Evolutionary conservation across 768 basidiomycete genomes (phyloP), one percentile per base, ranked within the genome.

Genomic region (Boletus sensibilis): DNA sequence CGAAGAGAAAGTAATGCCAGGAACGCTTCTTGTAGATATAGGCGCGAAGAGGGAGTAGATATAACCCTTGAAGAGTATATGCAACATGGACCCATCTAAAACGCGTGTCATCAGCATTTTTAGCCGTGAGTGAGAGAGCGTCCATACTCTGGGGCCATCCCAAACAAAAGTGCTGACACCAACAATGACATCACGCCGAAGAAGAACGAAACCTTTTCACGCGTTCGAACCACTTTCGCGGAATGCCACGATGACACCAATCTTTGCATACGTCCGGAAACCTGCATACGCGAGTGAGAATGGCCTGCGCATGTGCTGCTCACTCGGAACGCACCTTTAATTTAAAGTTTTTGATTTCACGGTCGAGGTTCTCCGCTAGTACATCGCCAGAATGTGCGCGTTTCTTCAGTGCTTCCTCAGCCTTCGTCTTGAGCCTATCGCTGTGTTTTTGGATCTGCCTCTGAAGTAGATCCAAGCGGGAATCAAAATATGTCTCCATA

Each of bases 1-100:
- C 90, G 72, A 92, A 93, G 40, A 94, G 81, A 77, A 95, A 96
- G 73, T 96, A 97, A 71, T 97, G 94, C 86, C 90, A 98, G 7
- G 83, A 81, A 53, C 92, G 90, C 69, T 89, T 86, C 81, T 97
- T 97, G 81, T 98, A 98, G 23, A 73, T 81, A 73, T 89, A 97
- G 7, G 79, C 81, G 38, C 96, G 90, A 12, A 88, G 74, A 1
- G 95, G 94, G 7, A 97, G 82, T 49, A 96, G 87, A 68, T 87
- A 88, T 35, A 85, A 72, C 23, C 82, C 82, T 68, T 90, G 90
- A 1, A 86, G 66, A 1, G 94, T 93, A 71, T 98, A 98, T 6
- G 86, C 81, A 14, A 94, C 78, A 54, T 96, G 95, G 21, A 96
- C 80, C 87, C 91, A 96, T 74, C 90, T 91, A 62, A 5, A 52